Base-by-base conservation (phyloP, 352 stramenopile genomes). In the Pythium rishiriense region DNA sequence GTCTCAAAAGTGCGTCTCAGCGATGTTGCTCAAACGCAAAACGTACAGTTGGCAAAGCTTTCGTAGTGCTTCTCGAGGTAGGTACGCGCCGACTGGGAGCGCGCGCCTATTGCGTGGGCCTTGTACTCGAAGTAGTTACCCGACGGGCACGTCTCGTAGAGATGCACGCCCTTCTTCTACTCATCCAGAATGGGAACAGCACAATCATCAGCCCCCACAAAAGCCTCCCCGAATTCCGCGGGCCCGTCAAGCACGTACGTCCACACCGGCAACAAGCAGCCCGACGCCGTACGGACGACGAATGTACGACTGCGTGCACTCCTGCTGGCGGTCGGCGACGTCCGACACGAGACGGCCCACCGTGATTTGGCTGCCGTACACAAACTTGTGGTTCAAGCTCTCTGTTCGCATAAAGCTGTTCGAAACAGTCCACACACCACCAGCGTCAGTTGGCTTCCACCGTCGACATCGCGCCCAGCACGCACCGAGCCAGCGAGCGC, bases 91-190 rank as follows among this genome's bases (percentile, higher is more conserved):
- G 89, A 97, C 82, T 99, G 97, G 62, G 91, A 98, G 41, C 98
- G 80, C 15, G 97, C 92, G 39, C 98, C 98, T 85, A 99, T 99
- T 62, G 97, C 97, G 48, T 97, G 97, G 33, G 93, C 97, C 74
- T 98, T 97, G 83, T 98, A 99, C 83, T 99, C 97, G 71, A 98
- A 99, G 73, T 98, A 97, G 79, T 99, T 99, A 54, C 97, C 98
- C 47, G 91, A 98, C 24, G 98, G 98, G 79, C 96, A 99, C 22
- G 97, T 99, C 83, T 99, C 93, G 81, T 98, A 99, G 31, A 99
- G 81, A 70, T 99, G 97, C 57, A 98, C 94, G 47, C 96, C 96
- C 67, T 97, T 98, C 80, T 98, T 93, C 82, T 99, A 62, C 26
- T 62, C 48, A 46, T 35, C 46, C 42, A 37, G 14, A 22, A 46